Conservation (phyloP, 495 filamentous ascomycete species). For the Tuber indicum region DNA sequence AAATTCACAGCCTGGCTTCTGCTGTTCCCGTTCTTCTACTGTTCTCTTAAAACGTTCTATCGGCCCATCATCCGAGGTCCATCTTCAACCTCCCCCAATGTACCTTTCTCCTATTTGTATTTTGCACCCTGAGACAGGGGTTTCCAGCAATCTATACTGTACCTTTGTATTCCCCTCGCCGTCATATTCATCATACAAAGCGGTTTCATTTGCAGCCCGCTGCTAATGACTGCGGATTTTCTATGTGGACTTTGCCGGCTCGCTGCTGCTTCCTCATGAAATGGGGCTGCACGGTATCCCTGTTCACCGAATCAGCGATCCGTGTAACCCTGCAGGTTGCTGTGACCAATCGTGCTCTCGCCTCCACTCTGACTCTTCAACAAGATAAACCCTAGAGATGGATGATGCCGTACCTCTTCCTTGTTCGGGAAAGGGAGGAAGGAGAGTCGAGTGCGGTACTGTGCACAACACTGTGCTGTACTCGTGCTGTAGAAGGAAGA, state of each 20-base stretch:
- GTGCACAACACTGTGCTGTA: not conserved
- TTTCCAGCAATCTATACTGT: not conserved
- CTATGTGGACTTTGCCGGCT: constrained; percentile 36
- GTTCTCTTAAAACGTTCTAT: constrained; percentile 10
- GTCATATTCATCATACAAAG: constrained; percentile 20
- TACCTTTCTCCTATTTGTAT: constrained; percentile 6
- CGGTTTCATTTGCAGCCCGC: constrained; percentile 10
- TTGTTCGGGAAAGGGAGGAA: constrained; percentile 25
- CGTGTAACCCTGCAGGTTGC: constrained; percentile 26
- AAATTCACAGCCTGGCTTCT: constrained; percentile 9
- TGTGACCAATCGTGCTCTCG: constrained; percentile 20
- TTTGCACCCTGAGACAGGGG: constrained; percentile 17
- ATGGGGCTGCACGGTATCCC: constrained; percentile 33
- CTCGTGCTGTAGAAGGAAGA: not conserved
- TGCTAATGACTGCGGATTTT: constrained; percentile 20
- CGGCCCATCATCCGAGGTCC: constrained; percentile 15
- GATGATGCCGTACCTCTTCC: constrained; percentile 28
- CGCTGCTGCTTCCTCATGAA: constrained; percentile 16
- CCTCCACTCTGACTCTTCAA: constrained; percentile 32
- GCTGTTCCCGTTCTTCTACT: constrained; percentile 6
- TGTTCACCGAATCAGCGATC: constrained; percentile 36
- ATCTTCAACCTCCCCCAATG: constrained; percentile 17
- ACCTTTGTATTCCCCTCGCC: constrained; percentile 13
- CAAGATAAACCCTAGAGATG: constrained; percentile 13
- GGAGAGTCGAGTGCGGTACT: constrained; percentile 12